phyloP scores from a whole-genome alignment of 805 yeast genomes.

The Cyberlindnera meyerae region DNA sequence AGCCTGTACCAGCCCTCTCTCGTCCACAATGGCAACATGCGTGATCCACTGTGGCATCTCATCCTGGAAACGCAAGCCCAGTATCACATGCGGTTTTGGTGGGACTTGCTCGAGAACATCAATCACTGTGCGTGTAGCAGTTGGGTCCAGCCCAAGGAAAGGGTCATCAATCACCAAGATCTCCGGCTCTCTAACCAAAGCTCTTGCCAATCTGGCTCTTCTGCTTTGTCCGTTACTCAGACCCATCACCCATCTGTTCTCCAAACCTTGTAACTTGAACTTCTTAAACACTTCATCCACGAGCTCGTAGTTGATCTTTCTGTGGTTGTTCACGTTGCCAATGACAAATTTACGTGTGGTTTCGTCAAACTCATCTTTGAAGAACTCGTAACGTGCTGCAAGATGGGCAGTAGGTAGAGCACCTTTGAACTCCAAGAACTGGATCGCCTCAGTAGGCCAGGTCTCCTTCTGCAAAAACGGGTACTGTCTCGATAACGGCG shows the following conservation, averaged over 20 bases:
- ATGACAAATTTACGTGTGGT: conserved; percentile 59
- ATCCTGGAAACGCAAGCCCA: conserved; percentile 79
- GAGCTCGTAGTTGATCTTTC: conserved; percentile 29
- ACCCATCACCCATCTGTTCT: conserved; percentile 76
- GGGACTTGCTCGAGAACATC: conserved; percentile 41
- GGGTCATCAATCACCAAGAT: conserved; percentile 84
- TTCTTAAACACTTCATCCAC: conserved; percentile 40
- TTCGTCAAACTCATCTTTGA: conserved; percentile 78
- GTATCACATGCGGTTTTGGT: conserved; percentile 50
- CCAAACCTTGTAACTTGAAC: conserved; percentile 52
- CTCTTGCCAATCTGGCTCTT: conserved; percentile 79
- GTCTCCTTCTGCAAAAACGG: conserved; percentile 43
- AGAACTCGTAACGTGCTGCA: conserved; percentile 85
- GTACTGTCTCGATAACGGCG: conserved; percentile 48
- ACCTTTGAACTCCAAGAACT: conserved; percentile 43
- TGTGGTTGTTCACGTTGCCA: conserved; percentile 35
- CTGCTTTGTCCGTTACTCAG: conserved; percentile 92
- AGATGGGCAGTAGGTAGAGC: conserved; percentile 59
- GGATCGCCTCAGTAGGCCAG: conserved; percentile 43
- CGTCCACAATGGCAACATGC: conserved; percentile 59
- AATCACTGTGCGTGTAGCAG: conserved; percentile 58
- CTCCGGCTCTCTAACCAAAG: conserved; percentile 59
- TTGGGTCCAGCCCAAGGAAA: conserved; percentile 83
- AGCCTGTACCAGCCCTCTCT: conserved; percentile 44
- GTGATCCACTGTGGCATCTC: conserved; percentile 74